These are phyloP conservation scores for Diaporthe aspalathi DNA, from an alignment of 2,329 filamentous ascomycete species.

Conservation along the genomic window DNA sequence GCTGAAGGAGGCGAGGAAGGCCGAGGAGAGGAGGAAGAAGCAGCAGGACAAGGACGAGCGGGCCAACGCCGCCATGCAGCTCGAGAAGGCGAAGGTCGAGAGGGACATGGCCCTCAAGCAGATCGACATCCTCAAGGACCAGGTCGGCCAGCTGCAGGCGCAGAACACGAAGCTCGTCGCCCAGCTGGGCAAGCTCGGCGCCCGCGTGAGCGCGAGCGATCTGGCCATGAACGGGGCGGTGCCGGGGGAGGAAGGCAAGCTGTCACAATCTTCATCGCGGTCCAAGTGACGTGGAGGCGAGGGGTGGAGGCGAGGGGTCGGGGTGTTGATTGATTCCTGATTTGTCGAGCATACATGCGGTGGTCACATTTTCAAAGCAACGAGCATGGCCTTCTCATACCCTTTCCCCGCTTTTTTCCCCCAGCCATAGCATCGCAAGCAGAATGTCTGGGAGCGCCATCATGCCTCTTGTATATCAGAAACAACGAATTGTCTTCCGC, in stretches of 20 bases:
- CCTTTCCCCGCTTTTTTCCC: conserved; percentile 7
- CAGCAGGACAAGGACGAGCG: conserved; percentile 65
- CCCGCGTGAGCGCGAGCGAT: conserved; percentile 5
- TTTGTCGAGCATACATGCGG: neutral
- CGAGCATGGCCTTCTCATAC: conserved; percentile 17
- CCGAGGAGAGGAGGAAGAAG: conserved; percentile 63
- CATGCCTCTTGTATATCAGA: conserved; percentile 22
- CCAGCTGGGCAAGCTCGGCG: conserved; percentile 59
- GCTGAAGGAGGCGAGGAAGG: conserved; percentile 70
- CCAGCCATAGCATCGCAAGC: neutral
- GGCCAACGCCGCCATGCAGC: conserved; percentile 59
- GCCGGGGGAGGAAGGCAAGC: conserved; percentile 7
- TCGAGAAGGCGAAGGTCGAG: conserved; percentile 64
- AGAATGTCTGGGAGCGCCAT: conserved; percentile 3
- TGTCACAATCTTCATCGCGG: conserved; percentile 16
- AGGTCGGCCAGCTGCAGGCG: conserved; percentile 68
- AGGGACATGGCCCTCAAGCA: conserved; percentile 64
- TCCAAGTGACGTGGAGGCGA: conserved; percentile 7
- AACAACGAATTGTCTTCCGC: neutral
- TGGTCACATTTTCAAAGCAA: conserved; percentile 1
- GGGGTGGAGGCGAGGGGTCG: neutral
- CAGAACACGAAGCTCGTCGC: conserved; percentile 71
- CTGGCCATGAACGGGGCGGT: neutral
- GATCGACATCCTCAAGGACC: conserved; percentile 64
- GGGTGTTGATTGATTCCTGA: neutral